Evolutionary conservation across 352 stramenopile species (phyloP).

Genomic region (Pythium chondricola): DNA sequence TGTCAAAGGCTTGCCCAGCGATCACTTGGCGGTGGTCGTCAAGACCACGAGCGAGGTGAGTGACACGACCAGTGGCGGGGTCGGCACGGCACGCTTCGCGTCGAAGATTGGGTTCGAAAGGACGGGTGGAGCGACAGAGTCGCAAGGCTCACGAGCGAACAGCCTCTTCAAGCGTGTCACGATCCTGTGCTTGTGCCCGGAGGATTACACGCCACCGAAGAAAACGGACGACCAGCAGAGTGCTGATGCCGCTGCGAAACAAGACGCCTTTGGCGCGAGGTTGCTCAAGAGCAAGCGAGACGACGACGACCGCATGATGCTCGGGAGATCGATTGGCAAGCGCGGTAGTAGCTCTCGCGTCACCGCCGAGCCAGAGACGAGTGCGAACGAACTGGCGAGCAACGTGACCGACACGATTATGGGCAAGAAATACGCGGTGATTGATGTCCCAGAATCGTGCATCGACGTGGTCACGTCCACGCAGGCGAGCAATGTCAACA

Average conservation of each 20-base stretch:
- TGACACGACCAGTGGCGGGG: slow-evolving; percentile 5
- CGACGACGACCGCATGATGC: slow-evolving; percentile 41
- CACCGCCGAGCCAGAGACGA: neutral
- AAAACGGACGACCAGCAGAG: slow-evolving; percentile 5
- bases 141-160: slow-evolving; percentile 14
- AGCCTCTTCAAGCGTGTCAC: slow-evolving; percentile 74
- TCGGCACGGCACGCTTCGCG: slow-evolving; percentile 18
- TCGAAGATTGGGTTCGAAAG: slow-evolving; percentile 46
- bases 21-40: slow-evolving; percentile 58
- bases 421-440: slow-evolving; percentile 58
- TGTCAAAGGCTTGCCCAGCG: slow-evolving; percentile 50
- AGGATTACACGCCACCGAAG: slow-evolving; percentile 55
- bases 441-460: slow-evolving; percentile 77
- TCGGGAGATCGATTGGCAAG: slow-evolving; percentile 10
- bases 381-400: slow-evolving; percentile 44
- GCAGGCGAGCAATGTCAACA: slow-evolving; percentile 39
- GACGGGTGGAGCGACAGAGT: neutral
- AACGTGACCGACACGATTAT: slow-evolving; percentile 51
- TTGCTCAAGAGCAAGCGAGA: slow-evolving; percentile 50
- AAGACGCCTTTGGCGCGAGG: slow-evolving; percentile 22
- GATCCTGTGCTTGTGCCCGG: slow-evolving; percentile 57
- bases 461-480: slow-evolving; percentile 57
- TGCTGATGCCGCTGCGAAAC: neutral
- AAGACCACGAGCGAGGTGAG: slow-evolving; percentile 30
- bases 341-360: neutral